Base-by-base conservation (phyloP, 257 asterid genomes). In the Nicotiana tabacum region DNA sequence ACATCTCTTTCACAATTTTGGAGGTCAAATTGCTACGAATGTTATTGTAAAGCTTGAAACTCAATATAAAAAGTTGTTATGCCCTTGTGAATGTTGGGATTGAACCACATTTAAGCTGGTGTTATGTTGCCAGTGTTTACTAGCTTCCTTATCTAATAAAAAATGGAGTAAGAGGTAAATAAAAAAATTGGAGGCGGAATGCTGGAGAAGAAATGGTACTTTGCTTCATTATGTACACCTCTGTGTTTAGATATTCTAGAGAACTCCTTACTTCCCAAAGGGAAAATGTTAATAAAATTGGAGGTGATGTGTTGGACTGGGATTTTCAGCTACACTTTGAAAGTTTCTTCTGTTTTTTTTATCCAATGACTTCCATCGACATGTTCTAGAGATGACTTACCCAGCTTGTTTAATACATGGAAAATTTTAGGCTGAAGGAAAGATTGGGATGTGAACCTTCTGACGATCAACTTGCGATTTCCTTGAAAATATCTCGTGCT, bases 401-500 rank as follows among this genome's bases (percentile, higher is more conserved):
- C 7, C 11, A 33, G n/a, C 72, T 30, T 83, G 85, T 46, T 27
- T 83, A 55, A 48, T 68, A 56, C 48, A 18, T 80, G 68, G 64
- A 77, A 81, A 74, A 55, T 88, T 85, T 85, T 90, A 96, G 98
- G 77, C 85, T 96, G 90, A 90, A 88, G 83, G 90, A 92, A 79
- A 90, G 91, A 87, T 85, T 96, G 83, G 99, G 99, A 80, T 92
- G 90, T 83, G 98, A 92, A 82, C 99, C 99, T 81, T 92, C 99
- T 3, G 97, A 94, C 1, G 97, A 91, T 90, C 99, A 96, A 84
- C 94, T 96, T 16, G 99, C 98, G 0, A 77, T 60, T 80, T 91
- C 97, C 86, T 85, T 96, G 87, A 85, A 90, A 83, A 93, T 93
- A 69, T 86, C 87, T 78, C 92, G 94, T 51, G 86, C 94, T 53